These are phyloP conservation scores for Prinsepia uniflora DNA, from an alignment of 306 rosid genomes.

Conservation along the genomic window DNA sequence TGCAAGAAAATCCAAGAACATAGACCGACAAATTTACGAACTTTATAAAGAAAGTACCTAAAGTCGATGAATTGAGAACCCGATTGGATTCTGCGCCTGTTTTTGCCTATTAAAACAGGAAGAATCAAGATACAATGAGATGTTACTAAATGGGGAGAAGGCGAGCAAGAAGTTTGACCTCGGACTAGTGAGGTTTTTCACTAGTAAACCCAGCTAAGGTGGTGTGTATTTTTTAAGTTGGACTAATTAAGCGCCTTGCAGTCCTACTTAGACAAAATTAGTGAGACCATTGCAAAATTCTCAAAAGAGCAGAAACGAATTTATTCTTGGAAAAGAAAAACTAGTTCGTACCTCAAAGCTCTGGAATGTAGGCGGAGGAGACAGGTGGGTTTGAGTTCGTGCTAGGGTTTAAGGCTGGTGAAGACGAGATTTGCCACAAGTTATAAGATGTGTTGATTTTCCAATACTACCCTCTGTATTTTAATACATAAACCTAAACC, in stretches of 20 bases:
- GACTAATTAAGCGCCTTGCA: too few relatives aligned
- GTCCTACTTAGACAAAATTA: too few relatives aligned
- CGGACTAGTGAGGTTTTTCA: too few relatives aligned
- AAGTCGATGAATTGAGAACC: conserved; percentile 11
- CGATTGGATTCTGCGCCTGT: conserved; percentile 4
- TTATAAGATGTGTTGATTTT: background rate
- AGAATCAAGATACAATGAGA: conserved; percentile 7
- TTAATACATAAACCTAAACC: background rate
- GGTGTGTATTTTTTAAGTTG: too few relatives aligned
- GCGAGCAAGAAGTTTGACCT: too few relatives aligned
- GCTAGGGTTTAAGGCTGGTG: conserved; percentile 10
- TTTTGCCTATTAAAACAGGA: background rate
- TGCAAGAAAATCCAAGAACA: conserved; percentile 19
- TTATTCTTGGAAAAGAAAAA: background rate
- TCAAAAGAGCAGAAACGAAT: background rate
- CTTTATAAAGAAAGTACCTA: conserved; percentile 15
- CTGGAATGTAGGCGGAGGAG: conserved; percentile 3
- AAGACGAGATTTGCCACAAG: background rate
- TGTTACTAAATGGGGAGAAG: conserved; percentile 13
- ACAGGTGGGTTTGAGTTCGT: background rate
- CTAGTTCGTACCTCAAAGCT: conserved; percentile 11
- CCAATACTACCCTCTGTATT: background rate
- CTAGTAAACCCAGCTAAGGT: too few relatives aligned
- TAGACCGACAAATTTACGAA: background rate
- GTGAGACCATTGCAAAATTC: background rate